Percentiles rank a stretch among this genome's conserved stretches.
phyloP scores from a whole-genome alignment of 176 grass and related monocot species.

The Phoenix roebelenii region DNA sequence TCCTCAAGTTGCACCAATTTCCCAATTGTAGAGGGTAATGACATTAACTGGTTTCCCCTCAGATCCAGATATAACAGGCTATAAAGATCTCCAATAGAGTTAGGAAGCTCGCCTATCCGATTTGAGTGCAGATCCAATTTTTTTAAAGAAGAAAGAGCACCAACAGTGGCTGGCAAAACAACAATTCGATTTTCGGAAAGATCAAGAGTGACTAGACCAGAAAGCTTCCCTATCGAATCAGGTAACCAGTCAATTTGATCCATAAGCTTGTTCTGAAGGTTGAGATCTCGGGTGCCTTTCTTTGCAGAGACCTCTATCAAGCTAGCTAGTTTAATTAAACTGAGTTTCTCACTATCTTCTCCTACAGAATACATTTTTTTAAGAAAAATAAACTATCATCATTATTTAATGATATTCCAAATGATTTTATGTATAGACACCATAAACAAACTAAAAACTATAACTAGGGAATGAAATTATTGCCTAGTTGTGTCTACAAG shows the following conservation, averaged over 20 bases:
- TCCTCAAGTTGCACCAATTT: conserved; percentile 80
- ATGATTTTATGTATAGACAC: no score
- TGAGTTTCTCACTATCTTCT: conserved; percentile 48
- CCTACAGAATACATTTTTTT: conserved; percentile 42
- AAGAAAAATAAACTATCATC: conserved; percentile 5
- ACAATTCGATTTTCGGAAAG: conserved; percentile 67
- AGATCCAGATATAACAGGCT: conserved; percentile 61
- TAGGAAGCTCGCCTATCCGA: conserved; percentile 54
- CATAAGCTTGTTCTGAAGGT: conserved; percentile 62
- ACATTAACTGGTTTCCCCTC: conserved; percentile 69
- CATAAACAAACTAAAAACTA: no score
- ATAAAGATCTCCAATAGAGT: conserved; percentile 58
- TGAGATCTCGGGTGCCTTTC: conserved; percentile 52
- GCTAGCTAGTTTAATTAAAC: conserved; percentile 78
- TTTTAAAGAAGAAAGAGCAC: conserved; percentile 72
- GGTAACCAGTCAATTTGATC: conserved; percentile 91
- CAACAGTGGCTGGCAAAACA: conserved; percentile 57
- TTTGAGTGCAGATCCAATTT: conserved; percentile 82
- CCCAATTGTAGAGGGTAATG: conserved; percentile 55
- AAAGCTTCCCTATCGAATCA: conserved; percentile 91
- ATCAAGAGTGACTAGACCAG: conserved; percentile 63
- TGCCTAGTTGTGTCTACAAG: no score
- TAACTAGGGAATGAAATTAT: no score
- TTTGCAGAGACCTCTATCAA: conserved; percentile 82
- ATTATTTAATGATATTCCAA: no score